phyloP scores from a whole-genome alignment of 805 yeast genomes.

The Jamesozyma lodderae region DNA sequence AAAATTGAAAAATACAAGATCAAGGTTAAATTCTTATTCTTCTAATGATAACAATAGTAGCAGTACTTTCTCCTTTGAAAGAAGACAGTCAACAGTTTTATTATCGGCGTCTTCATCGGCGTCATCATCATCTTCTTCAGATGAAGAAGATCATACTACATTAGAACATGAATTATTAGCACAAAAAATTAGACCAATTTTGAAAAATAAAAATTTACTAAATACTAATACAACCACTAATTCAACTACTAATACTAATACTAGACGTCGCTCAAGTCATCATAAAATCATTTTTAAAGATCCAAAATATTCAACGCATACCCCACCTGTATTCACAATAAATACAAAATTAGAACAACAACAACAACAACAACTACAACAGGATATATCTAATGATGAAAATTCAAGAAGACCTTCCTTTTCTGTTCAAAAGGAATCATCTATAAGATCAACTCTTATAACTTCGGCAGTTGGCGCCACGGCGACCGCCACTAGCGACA shows the following conservation, averaged over 20 bases:
- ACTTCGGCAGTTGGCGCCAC: too few species aligned
- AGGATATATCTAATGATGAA: too few species aligned
- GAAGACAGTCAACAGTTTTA: slow-evolving; percentile 8
- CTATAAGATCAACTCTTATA: slow-evolving; percentile 23
- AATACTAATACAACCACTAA: too few species aligned
- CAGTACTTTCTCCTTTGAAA: background rate
- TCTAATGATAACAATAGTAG: slow-evolving; percentile 1
- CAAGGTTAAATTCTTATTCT: slow-evolving; percentile 1
- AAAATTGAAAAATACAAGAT: background rate
- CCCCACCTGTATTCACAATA: background rate
- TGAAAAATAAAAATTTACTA: too few species aligned
- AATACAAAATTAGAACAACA: background rate
- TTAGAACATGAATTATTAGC: too few species aligned
- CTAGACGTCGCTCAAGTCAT: too few species aligned
- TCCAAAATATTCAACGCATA: too few species aligned
- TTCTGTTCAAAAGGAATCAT: slow-evolving; percentile 26
- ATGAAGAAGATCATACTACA: slow-evolving; percentile 5
- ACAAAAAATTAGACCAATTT: too few species aligned
- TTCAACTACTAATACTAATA: too few species aligned
- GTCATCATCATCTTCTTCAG: slow-evolving; percentile 19
- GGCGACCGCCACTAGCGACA: too few species aligned
- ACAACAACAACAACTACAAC: background rate
- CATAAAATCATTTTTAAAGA: too few species aligned
- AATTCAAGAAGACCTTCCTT: slow-evolving; percentile 30
- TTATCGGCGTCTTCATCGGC: slow-evolving; percentile 15